phyloP scores from a whole-genome alignment of 1,139 yeast genomes.

The Suzukiozyma palmioleophila region DNA sequence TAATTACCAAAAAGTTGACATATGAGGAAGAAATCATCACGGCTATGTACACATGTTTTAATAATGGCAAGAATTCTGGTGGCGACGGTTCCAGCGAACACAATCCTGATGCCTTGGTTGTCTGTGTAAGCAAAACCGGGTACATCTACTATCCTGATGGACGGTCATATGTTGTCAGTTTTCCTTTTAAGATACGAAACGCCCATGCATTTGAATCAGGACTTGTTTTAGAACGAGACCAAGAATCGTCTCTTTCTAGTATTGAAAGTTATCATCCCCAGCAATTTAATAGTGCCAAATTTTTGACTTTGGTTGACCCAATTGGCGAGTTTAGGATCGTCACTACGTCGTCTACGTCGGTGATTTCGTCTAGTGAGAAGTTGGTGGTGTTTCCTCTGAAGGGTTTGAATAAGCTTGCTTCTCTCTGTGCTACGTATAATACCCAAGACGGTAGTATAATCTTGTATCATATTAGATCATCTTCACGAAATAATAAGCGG shows the following conservation, averaged over 20 bases:
- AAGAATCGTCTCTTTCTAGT: conserved; percentile 9
- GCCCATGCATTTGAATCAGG: conserved; percentile 66
- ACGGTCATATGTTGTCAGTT: conserved; percentile 49
- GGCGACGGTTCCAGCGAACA: conserved; percentile 6
- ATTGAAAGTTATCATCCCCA: conserved; percentile 17
- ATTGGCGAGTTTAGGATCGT: conserved; percentile 63
- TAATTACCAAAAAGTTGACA: conserved; percentile 41
- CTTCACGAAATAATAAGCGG: conserved; percentile 21
- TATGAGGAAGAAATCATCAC: conserved; percentile 45
- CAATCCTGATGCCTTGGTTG: conserved; percentile 35
- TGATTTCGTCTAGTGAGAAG: conserved; percentile 56
- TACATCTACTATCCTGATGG: conserved; percentile 59
- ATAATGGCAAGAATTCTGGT: conserved; percentile 2
- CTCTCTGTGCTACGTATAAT: conserved; percentile 53
- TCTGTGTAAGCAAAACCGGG: conserved; percentile 48
- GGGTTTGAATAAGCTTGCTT: conserved; percentile 26
- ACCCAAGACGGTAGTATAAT: conserved; percentile 37
- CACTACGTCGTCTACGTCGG: conserved; percentile 66
- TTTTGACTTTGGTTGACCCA: conserved; percentile 66
- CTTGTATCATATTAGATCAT: conserved; percentile 49
- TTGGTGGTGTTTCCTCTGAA: conserved; percentile 46
- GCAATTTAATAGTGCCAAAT: conserved; percentile 34
- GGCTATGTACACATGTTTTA: conserved; percentile 48
- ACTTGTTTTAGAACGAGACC: conserved; percentile 52
- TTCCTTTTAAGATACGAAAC: conserved; percentile 56